phyloP scores from a whole-genome alignment of 176 grass and related monocot species.

The Oropetium thomaeum region DNA sequence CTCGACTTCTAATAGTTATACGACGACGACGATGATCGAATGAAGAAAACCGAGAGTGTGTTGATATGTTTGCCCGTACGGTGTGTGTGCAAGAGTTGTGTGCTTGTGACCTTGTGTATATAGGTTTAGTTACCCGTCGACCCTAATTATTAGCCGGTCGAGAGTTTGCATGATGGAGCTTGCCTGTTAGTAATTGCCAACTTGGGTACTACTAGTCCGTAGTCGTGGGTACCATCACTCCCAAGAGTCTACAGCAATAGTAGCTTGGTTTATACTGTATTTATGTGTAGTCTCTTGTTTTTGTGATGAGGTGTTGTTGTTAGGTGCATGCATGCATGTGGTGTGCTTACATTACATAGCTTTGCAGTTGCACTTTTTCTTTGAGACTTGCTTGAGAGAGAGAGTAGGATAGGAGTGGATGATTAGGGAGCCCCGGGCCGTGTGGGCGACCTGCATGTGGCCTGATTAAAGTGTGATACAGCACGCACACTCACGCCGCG shows the following conservation, averaged over 20 bases:
- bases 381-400: neutral
- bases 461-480: constrained; percentile 35
- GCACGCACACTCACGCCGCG: constrained; percentile 18
- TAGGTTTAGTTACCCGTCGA: neutral
- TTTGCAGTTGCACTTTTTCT: neutral
- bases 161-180: constrained; percentile 18
- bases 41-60: neutral
- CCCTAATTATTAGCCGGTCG: constrained; percentile 32
- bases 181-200: constrained; percentile 11
- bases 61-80: constrained; percentile 17
- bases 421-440: constrained; percentile 24
- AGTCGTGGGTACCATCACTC: neutral
- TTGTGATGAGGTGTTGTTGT: neutral
- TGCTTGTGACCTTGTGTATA: constrained; percentile 27
- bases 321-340: constrained; percentile 30
- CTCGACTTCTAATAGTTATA: constrained; percentile 28
- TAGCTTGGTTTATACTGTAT: constrained; percentile 9
- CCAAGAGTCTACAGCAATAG: neutral
- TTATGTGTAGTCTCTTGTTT: neutral
- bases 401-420: neutral
- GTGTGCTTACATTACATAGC: constrained; percentile 4
- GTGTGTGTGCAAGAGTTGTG: constrained; percentile 28
- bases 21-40: too few species aligned
- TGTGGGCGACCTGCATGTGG: constrained; percentile 48
- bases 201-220: neutral